These are phyloP conservation scores for Apiotrichum montevideense DNA, from an alignment of 1,284 basidiomycete genomes.

Conservation along the genomic window DNA sequence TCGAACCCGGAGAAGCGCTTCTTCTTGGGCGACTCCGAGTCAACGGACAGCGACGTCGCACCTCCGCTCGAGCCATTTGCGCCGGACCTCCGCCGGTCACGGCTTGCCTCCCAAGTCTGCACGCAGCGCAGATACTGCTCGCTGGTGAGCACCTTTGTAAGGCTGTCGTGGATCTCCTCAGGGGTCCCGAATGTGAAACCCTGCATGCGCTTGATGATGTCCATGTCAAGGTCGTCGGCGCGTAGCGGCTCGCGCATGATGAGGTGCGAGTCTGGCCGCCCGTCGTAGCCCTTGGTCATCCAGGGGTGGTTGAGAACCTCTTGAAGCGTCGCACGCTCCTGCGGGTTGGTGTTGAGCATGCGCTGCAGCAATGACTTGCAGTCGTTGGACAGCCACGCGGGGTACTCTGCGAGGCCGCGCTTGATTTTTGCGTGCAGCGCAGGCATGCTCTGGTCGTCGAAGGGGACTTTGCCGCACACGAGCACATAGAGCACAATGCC, in stretches of 20 bases:
- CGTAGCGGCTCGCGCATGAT: slow-evolving; percentile 82
- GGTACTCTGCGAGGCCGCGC: slow-evolving; percentile 92
- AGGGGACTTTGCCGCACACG: slow-evolving; percentile 96
- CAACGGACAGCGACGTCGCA: background rate
- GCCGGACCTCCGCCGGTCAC: slow-evolving; percentile 44
- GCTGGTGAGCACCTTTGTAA: slow-evolving; percentile 67
- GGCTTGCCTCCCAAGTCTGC: slow-evolving; percentile 68
- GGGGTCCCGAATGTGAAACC: slow-evolving; percentile 94
- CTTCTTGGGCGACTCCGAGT: slow-evolving; percentile 43
- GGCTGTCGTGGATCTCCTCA: slow-evolving; percentile 71
- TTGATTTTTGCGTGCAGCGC: slow-evolving; percentile 99
- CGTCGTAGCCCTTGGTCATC: slow-evolving; percentile 85
- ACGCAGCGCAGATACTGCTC: slow-evolving; percentile 72
- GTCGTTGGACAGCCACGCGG: slow-evolving; percentile 91
- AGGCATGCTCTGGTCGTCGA: slow-evolving; percentile 99
- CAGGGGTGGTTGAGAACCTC: slow-evolving; percentile 91
- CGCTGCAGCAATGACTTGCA: slow-evolving; percentile 89
- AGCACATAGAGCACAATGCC: slow-evolving; percentile 96
- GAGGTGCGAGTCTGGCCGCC: slow-evolving; percentile 75
- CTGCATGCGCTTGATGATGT: slow-evolving; percentile 84
- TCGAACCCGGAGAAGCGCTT: slow-evolving; percentile 84
- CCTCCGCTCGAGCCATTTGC: slow-evolving; percentile 14
- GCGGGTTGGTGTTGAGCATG: slow-evolving; percentile 95
- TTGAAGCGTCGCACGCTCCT: slow-evolving; percentile 68
- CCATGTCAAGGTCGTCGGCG: slow-evolving; percentile 74